phyloP scores from a whole-genome alignment of 2,329 filamentous ascomycete genomes.

The Exserohilum turcica region DNA sequence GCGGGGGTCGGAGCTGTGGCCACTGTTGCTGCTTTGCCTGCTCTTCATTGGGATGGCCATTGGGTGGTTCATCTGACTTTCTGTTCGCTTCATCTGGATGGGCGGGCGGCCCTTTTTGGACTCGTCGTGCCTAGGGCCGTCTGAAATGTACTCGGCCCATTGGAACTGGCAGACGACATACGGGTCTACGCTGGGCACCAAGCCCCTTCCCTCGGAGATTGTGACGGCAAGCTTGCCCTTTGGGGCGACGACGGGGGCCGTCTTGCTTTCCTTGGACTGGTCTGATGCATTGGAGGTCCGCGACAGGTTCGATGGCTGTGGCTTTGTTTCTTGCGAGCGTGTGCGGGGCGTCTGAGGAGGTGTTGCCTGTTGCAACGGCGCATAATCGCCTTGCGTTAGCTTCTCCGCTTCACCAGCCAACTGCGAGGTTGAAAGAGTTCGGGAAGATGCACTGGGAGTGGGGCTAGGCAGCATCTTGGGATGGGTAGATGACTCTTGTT shows the following conservation, averaged over 20 bases:
- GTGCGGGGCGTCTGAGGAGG: constrained; percentile 88
- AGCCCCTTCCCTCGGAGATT: constrained; percentile 81
- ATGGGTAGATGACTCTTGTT: constrained; percentile 35
- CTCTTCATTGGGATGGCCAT: constrained; percentile 98
- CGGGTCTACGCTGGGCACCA: constrained; percentile 82
- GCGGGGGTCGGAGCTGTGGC: constrained; percentile 64
- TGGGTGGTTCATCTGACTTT: constrained; percentile 79
- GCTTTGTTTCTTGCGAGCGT: constrained; percentile 68
- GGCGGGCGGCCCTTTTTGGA: constrained; percentile 50
- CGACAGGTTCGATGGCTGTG: constrained; percentile 52
- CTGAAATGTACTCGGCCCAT: constrained; percentile 93
- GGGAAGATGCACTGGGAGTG: constrained; percentile 54
- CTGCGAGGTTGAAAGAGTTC: constrained; percentile 60
- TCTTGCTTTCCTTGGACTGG: constrained; percentile 47
- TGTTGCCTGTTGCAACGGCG: constrained; percentile 76
- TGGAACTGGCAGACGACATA: constrained; percentile 98
- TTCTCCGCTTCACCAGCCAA: constrained; percentile 73
- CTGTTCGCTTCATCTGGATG: constrained; percentile 65
- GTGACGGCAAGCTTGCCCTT: constrained; percentile 90
- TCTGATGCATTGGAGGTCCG: constrained; percentile 56
- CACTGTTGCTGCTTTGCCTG: constrained; percentile 94
- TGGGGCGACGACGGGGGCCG: constrained; percentile 68
- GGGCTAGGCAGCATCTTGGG: constrained; percentile 61
- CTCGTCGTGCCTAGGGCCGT: constrained; percentile 71
- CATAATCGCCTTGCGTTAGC: constrained; percentile 82